A percentile compares a stretch with the other conserved stretches of the same genome.
Conservation (phyloP, 192 early-diverging fungal species). For the Geranomyces variabilis region DNA sequence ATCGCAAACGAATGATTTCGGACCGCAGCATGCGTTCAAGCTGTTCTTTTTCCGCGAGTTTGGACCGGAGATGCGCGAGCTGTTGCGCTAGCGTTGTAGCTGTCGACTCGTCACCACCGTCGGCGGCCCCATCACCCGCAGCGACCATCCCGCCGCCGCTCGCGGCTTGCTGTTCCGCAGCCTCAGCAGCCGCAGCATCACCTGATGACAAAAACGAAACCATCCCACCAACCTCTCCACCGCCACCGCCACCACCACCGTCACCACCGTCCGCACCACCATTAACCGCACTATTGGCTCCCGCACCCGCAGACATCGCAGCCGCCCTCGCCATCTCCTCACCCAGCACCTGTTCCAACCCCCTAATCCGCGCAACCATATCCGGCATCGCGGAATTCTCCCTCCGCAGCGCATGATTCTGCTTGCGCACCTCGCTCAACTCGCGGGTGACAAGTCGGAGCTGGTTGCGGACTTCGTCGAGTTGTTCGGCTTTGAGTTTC, state of each 20-base stretch:
- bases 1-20: slow-evolving; percentile 20
- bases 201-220: slow-evolving; percentile 6
- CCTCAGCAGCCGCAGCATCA: neutral
- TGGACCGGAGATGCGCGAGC: slow-evolving; percentile 17
- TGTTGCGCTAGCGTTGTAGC: neutral
- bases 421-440: slow-evolving; percentile 41
- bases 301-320: neutral
- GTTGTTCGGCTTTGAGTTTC: slow-evolving; percentile 29
- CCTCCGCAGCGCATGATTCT: slow-evolving; percentile 37
- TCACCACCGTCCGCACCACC: neutral
- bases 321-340: slow-evolving; percentile 32
- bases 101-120: neutral
- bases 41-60: slow-evolving; percentile 31
- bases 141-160: no score
- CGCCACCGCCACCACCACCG: neutral
- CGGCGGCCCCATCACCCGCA: neutral
- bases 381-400: slow-evolving; percentile 48
- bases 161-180: no score
- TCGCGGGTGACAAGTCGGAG: slow-evolving; percentile 44
- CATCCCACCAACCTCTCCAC: slow-evolving; percentile 19
- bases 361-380: slow-evolving; percentile 36
- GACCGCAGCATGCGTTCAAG: slow-evolving; percentile 31
- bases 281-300: neutral
- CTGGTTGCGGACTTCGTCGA: slow-evolving; percentile 38
- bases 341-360: slow-evolving; percentile 41